Base-by-base conservation (phyloP, 2,329 filamentous ascomycete species). In the Trichoderma breve region DNA sequence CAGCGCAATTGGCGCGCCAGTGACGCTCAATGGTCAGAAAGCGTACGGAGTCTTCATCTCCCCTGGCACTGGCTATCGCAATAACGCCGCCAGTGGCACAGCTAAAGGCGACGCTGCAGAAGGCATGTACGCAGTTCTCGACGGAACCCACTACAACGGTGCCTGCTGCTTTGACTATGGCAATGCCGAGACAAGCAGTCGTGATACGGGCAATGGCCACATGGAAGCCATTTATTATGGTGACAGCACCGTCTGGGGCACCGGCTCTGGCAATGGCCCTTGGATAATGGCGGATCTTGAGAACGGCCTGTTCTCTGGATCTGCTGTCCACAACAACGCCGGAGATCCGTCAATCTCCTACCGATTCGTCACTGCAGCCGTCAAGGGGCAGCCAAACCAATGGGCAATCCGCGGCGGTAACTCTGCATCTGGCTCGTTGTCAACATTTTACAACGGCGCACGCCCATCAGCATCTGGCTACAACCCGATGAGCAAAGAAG, bases 211-310 rank as follows among this genome's bases (percentile, higher is more conserved):
- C 3, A 68, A 68, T 24, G 65, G 65, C 9, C 65, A 68, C 18
- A 68, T 68, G 65, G 65, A 68, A 11, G 65, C 65, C 18, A 68
- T 68, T 14, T 68, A 68, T 15, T 68, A 58, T 32, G 65, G 65
- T 24, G 65, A 68, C 15, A 57, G 24, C 11, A 39, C 32, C 8
- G 53, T 39, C 6, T 57, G 65, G 24, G 65, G 65, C 6, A 68
- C 65, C 28, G 65, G 65, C 7, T 68, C 65, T 6, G 65, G 65
- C 26, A 68, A n/a, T 5, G 65, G 65, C 1, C 65, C 65, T 15
- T 68, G 65, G 65, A 60, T 68, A 11, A 68, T 68, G 65, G 65
- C 65, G 4, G 65, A 68, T 43, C 53, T 68, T 6, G 65, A 68
- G 21, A 68, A 68, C 53, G 65, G 65, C 15, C 12, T 68, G 7